Conservation (phyloP, 202 grass and related monocot species). For the Bolboschoenoplectus hybrid region DNA sequence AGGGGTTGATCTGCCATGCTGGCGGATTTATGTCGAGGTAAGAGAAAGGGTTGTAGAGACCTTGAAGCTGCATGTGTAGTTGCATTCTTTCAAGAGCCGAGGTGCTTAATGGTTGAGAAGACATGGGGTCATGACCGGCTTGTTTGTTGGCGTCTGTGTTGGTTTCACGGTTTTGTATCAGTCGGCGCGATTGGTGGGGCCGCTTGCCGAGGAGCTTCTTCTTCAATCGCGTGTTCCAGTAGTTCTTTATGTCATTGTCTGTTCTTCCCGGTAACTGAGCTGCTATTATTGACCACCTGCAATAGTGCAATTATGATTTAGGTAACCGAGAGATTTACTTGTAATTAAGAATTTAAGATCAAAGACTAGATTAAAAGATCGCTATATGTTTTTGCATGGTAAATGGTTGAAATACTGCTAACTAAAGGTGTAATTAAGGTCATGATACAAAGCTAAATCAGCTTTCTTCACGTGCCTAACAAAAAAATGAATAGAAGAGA, state of each 20-base stretch:
- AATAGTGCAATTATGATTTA: conserved; percentile 1
- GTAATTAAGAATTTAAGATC: background rate
- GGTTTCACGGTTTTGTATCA: background rate
- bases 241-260: conserved; percentile 65
- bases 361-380: background rate
- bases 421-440: background rate
- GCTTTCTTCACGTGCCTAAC: conserved; percentile 25
- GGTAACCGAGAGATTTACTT: background rate
- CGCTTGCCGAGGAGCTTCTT: conserved; percentile 54
- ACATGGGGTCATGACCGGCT: background rate
- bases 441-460: background rate
- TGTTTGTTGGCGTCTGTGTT: conserved; percentile 30
- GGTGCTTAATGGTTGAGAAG: conserved; percentile 59
- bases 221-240: conserved; percentile 60
- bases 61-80: conserved; percentile 97
- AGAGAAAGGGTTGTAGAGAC: conserved; percentile 62
- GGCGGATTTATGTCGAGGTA: conserved; percentile 29
- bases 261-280: conserved; percentile 58
- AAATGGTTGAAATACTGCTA: background rate
- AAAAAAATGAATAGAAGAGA: conserved; percentile 15
- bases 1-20: conserved; percentile 49
- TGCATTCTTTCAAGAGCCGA: conserved; percentile 93
- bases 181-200: conserved; percentile 37
- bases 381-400: background rate
- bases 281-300: conserved; percentile 65